Conservation (phyloP, 495 filamentous ascomycete genomes). For the Daldinia concentrica region DNA sequence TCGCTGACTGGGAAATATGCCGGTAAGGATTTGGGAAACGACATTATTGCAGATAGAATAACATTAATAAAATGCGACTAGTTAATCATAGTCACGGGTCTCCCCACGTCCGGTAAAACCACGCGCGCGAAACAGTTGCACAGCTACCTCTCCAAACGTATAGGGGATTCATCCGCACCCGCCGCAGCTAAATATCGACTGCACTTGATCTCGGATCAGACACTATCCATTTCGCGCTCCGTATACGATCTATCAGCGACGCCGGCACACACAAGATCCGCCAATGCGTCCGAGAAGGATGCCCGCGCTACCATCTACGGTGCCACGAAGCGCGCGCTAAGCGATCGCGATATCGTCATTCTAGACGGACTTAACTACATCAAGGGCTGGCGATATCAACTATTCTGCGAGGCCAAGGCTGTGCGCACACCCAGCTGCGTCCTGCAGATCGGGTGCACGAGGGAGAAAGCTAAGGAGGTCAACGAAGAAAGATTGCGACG, state of each 20-base stretch:
- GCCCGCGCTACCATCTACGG: constrained; percentile 86
- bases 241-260: constrained; percentile 68
- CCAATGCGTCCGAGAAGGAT: constrained; percentile 82
- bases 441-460: constrained; percentile 82
- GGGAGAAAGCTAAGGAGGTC: constrained; percentile 70
- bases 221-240: constrained; percentile 66
- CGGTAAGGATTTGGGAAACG: constrained; percentile 5
- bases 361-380: constrained; percentile 95
- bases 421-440: constrained; percentile 83
- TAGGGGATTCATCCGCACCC: constrained; percentile 49
- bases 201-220: constrained; percentile 73
- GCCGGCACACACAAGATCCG: constrained; percentile 60
- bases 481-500: constrained; percentile 59
- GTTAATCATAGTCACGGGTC: constrained; percentile 94
- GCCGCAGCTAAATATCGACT: constrained; percentile 63
- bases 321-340: constrained; percentile 83
- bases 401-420: constrained; percentile 94
- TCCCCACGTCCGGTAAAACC: constrained; percentile 92
- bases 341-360: constrained; percentile 83
- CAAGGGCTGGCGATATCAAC: constrained; percentile 96
- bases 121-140: constrained; percentile 83
- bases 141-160: constrained; percentile 66
- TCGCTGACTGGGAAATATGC: constrained; percentile 10
- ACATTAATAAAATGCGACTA: constrained; percentile 47
- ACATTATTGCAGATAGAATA: background rate